Evolutionary conservation across 306 rosid genomes (phyloP).

Genomic region (Prunus padus): DNA sequence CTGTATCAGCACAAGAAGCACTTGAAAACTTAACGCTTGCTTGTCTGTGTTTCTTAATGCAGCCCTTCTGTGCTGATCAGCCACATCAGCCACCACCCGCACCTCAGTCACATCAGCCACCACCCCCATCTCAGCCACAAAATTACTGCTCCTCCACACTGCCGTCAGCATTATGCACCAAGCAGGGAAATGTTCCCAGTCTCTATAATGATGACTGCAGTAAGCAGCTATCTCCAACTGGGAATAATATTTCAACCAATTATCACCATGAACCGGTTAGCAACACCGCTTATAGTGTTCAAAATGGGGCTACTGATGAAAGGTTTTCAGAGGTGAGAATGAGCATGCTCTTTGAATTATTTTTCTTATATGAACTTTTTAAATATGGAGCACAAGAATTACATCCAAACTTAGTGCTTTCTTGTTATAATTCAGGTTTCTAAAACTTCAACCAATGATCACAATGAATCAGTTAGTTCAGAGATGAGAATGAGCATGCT

Average conservation of each 20-base stretch:
- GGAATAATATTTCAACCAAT: not conserved
- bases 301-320: not conserved
- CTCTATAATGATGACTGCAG: not conserved
- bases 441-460: not conserved
- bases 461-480: not conserved
- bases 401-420: not conserved
- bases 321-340: slow-evolving; percentile 34
- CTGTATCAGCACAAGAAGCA: too few relatives aligned
- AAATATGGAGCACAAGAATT: not conserved
- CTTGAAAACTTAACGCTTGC: too few relatives aligned
- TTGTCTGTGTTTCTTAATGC: too few relatives aligned
- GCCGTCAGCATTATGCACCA: not conserved
- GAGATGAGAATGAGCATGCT: slow-evolving; percentile 25
- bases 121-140: not conserved
- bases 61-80: not conserved
- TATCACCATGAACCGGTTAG: not conserved
- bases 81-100: not conserved
- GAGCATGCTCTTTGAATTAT: not conserved
- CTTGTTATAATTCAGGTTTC: not conserved
- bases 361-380: not conserved
- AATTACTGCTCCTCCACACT: too few relatives aligned
- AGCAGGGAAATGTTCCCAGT: not conserved
- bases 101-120: not conserved
- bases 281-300: not conserved
- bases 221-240: not conserved